Evolutionary conservation across 768 basidiomycete species (phyloP).

Genomic region (Boletus pseudo-olivaceus): DNA sequence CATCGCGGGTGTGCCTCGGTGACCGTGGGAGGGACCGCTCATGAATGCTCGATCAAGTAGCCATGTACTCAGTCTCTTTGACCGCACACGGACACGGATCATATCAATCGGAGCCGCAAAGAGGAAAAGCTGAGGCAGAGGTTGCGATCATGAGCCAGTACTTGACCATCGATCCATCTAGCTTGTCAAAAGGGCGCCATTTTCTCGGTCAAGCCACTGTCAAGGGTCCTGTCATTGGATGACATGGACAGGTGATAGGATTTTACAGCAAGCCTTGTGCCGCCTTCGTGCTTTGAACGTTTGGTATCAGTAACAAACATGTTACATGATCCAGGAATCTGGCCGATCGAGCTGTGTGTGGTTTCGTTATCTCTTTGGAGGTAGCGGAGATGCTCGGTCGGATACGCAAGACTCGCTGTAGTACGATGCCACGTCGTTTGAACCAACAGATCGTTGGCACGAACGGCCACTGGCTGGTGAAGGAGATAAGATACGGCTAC

Average conservation of each 20-base stretch:
- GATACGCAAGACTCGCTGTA: too few species aligned
- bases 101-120: constrained; percentile 5
- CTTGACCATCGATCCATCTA: not conserved
- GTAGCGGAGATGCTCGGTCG: too few species aligned
- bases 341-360: not conserved
- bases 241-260: not conserved
- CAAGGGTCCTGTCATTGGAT: constrained; percentile 8
- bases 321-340: not conserved
- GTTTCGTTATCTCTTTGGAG: not conserved
- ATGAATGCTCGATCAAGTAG: not conserved
- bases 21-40: constrained; percentile 1
- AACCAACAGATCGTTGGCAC: too few species aligned
- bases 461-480: too few species aligned
- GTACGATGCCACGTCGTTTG: too few species aligned
- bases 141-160: not conserved
- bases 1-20: not conserved
- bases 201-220: constrained; percentile 3
- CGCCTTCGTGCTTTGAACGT: not conserved
- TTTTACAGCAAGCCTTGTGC: constrained; percentile 4
- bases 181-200: not conserved
- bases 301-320: too few species aligned
- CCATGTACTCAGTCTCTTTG: not conserved
- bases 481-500: too few species aligned
- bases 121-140: not conserved
- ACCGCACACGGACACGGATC: constrained; percentile 2